Evolutionary conservation across 306 rosid genomes (phyloP), one percentile per base, ranked within the genome.

Genomic region (Cucumis melo): DNA sequence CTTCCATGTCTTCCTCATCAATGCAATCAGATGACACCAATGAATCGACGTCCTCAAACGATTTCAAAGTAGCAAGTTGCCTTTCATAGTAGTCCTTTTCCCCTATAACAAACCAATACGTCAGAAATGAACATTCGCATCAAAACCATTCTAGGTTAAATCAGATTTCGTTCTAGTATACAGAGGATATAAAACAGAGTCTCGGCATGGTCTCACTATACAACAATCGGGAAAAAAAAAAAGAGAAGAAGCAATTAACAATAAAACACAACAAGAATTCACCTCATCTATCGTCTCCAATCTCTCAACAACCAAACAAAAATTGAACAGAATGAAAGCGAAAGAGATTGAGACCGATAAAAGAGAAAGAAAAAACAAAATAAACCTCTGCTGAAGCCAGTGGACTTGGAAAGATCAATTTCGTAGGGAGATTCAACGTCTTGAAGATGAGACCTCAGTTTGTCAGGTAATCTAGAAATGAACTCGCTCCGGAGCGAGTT

Each of bases 41-140:
- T 0, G 75, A n/a, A 57, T 83, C 90, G 23, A 79, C 87, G 57
- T 85, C 83, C 80, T 83, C 85, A 46, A 87, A 87, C 17, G 88
- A 85, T 64, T 81, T 85, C 67, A 87, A 76, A 51, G 87, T 87
- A 21, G 75, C 81, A 38, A 87, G 61, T 77, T 87, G 90, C 20
- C 46, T 73, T 64, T 85, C 84, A 54, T 87, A 87, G 87, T 87
- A 87, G 29, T 85, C 87, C 78, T 77, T 87, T 50, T 77, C 90
- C 39, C 82, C 90, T 87, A 66, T n/a, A 79, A n/a, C 23, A 72
- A 48, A 72, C 6, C 57, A 72, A 48, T 27, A 72, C 41, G 21
- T 46, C 57, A 70, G 29, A 66, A 41, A 39, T 66, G 34, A 20
- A 20, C 51, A 66, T 41, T 41, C 19, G 19, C 29, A 66, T 19